These are phyloP conservation scores for Neospermospora avenae DNA, from an alignment of 2,329 filamentous ascomycete species.

Conservation along the genomic window DNA sequence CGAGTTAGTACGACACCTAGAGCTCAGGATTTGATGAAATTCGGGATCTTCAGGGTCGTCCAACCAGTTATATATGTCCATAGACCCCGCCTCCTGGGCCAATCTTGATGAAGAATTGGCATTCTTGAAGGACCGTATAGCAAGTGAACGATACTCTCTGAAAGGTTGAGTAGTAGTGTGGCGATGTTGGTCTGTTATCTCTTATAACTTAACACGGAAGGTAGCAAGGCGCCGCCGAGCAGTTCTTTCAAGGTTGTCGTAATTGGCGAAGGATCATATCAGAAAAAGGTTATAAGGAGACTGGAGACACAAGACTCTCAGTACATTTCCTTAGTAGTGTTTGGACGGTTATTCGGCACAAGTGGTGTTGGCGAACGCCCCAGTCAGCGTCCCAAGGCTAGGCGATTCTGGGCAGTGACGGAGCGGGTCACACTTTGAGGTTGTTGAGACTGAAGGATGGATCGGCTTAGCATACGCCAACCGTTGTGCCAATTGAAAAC, in stretches of 20 bases:
- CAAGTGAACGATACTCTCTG: neutral
- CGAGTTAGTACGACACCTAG: neutral
- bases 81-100: neutral
- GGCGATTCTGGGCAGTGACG: no score
- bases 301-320: neutral
- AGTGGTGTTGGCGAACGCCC: neutral
- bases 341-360: neutral
- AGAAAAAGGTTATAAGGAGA: neutral
- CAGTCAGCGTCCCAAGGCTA: no score
- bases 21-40: neutral
- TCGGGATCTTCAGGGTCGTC: neutral
- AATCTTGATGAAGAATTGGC: neutral
- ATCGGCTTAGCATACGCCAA: neutral
- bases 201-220: neutral
- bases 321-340: neutral
- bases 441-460: neutral
- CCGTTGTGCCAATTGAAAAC: neutral
- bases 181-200: neutral
- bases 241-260: no score
- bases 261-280: neutral
- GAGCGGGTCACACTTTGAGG: no score
- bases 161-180: neutral
- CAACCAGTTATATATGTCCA: neutral
- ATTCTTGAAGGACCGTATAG: neutral
- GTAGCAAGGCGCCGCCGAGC: constrained; percentile 1